Conservation (phyloP, 257 asterid species). For the Verbena officinalis region DNA sequence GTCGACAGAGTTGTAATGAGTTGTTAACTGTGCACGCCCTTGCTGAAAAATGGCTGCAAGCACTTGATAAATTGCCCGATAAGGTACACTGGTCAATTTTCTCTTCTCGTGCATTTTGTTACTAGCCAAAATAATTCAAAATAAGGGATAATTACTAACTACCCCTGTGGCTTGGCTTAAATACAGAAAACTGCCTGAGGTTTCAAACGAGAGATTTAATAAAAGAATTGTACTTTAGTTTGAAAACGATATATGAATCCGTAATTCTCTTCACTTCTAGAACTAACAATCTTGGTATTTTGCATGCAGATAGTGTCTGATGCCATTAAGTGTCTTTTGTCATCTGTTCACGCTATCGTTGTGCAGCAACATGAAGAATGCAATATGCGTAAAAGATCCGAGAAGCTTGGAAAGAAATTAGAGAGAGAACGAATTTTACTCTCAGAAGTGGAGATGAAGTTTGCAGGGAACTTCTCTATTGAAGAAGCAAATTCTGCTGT, state of each 20-base stretch:
- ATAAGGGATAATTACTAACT: too few species aligned
- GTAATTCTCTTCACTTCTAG: not conserved
- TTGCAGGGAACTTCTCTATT: slow-evolving; percentile 35
- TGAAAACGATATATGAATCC: not conserved
- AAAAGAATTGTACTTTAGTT: too few species aligned
- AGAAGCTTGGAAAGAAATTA: slow-evolving; percentile 63
- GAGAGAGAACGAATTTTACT: slow-evolving; percentile 51
- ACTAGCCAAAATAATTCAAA: too few species aligned
- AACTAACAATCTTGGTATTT: not conserved
- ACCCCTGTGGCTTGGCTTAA: too few species aligned
- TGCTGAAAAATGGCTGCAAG: slow-evolving; percentile 57
- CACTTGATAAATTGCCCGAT: slow-evolving; percentile 63
- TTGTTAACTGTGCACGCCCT: slow-evolving; percentile 43
- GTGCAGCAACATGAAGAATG: slow-evolving; percentile 75
- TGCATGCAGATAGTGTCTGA: slow-evolving; percentile 64
- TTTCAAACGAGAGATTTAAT: too few species aligned
- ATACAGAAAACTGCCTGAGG: too few species aligned
- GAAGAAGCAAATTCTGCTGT: slow-evolving; percentile 43
- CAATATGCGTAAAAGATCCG: slow-evolving; percentile 46
- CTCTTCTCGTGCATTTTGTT: not conserved
- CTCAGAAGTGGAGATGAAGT: slow-evolving; percentile 63
- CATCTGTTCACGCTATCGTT: slow-evolving; percentile 57
- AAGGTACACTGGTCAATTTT: slow-evolving; percentile 46
- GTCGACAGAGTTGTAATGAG: slow-evolving; percentile 31
- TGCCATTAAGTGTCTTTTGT: slow-evolving; percentile 60